These are phyloP conservation scores for Pestalotiopsis sp. DNA, from an alignment of 2,329 filamentous ascomycete species.

Conservation along the genomic window DNA sequence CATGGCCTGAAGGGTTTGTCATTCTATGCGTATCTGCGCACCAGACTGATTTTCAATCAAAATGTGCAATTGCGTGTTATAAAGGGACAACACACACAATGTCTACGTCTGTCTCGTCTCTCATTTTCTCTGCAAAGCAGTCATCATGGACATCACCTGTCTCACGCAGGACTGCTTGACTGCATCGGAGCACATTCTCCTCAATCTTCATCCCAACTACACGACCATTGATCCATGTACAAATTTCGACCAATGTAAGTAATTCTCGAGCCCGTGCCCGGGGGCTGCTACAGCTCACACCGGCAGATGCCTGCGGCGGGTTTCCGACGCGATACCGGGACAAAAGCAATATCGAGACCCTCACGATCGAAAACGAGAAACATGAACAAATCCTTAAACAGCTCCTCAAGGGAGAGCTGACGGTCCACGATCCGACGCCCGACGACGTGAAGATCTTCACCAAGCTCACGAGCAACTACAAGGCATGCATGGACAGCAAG, in stretches of 20 bases:
- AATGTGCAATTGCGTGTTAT: no score
- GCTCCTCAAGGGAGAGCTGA: neutral
- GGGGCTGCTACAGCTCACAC: neutral
- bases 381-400: neutral
- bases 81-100: no score
- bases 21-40: no score
- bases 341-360: neutral
- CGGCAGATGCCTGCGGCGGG: neutral
- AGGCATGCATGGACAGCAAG: neutral
- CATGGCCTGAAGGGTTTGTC: no score
- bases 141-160: no score
- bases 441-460: neutral
- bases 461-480: neutral
- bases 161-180: no score
- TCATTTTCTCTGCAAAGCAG: no score
- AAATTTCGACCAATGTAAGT: neutral
- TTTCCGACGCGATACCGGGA: neutral
- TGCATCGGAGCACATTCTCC: neutral
- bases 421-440: neutral
- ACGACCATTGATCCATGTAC: neutral
- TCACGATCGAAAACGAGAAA: neutral
- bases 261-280: neutral
- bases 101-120: no score
- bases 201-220: neutral
- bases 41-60: no score